A percentile compares a stretch with the other conserved stretches of the same genome.
These are phyloP conservation scores for Tremellales sp. DNA, from an alignment of 1,284 basidiomycete species.

Conservation along the genomic window DNA sequence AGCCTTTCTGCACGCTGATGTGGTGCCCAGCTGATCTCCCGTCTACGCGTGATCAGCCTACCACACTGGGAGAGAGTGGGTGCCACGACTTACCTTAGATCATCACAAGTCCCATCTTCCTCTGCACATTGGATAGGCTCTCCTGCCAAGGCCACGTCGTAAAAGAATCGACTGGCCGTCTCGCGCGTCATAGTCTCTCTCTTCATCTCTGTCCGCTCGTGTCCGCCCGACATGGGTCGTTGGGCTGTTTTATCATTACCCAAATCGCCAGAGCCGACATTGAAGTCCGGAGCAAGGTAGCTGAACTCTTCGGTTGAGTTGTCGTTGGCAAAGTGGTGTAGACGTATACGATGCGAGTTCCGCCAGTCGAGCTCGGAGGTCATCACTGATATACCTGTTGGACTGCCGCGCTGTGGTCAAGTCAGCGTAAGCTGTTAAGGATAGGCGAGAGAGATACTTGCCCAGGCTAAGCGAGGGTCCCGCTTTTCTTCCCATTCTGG, in stretches of 20 bases:
- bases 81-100: slow-evolving; percentile 30
- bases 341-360: slow-evolving; percentile 48
- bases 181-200: slow-evolving; percentile 15
- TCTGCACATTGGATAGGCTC: slow-evolving; percentile 39
- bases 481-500: slow-evolving; percentile 50
- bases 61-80: not conserved
- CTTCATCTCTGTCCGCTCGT: slow-evolving; percentile 4
- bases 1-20: slow-evolving; percentile 27
- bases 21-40: slow-evolving; percentile 36
- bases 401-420: slow-evolving; percentile 44
- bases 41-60: slow-evolving; percentile 11
- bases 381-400: slow-evolving; percentile 52
- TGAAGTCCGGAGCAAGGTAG: slow-evolving; percentile 31
- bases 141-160: slow-evolving; percentile 44
- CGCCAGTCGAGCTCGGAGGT: slow-evolving; percentile 45
- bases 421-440: not conserved
- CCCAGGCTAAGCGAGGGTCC: slow-evolving; percentile 48
- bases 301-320: slow-evolving; percentile 13
- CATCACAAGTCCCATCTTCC: slow-evolving; percentile 42
- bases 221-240: not conserved
- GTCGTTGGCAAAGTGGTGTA: slow-evolving; percentile 48
- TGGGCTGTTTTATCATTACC: not conserved
- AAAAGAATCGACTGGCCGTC: slow-evolving; percentile 30
- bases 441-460: slow-evolving; percentile 19
- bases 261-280: not conserved